Conservation (phyloP, 2,329 filamentous ascomycete genomes). For the Colletotrichum shisoi region DNA sequence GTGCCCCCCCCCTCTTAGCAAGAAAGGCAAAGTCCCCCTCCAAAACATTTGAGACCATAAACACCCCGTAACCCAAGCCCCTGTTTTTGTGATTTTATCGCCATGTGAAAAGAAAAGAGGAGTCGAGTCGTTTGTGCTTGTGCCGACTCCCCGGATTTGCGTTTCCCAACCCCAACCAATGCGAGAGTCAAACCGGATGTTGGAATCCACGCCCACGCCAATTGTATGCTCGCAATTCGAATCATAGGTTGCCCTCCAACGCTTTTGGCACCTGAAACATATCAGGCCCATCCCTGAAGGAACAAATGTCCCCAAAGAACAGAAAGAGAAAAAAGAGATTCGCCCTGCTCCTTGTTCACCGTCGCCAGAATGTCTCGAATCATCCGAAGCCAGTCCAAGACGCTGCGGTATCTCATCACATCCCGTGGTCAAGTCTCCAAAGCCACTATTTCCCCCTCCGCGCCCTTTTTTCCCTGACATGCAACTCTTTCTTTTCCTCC, state of each 20-base stretch:
- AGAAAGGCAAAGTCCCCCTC: conserved; percentile 11
- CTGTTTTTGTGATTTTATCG: conserved; percentile 39
- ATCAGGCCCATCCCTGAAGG: conserved; percentile 31
- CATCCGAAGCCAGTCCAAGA: conserved; percentile 32
- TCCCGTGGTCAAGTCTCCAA: conserved; percentile 16
- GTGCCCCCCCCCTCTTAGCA: conserved; percentile 7
- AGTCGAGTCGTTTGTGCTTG: conserved; percentile 28
- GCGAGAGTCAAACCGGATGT: conserved; percentile 38
- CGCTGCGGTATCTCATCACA: conserved; percentile 30
- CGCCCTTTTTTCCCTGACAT: conserved; percentile 30
- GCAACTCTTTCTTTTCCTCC: conserved; percentile 27
- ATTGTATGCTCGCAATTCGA: conserved; percentile 39
- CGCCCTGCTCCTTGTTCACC: conserved; percentile 37
- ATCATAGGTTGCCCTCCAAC: conserved; percentile 37
- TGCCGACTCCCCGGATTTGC: conserved; percentile 37
- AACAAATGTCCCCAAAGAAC: conserved; percentile 26
- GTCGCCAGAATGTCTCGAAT: conserved; percentile 29
- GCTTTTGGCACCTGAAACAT: conserved; percentile 35
- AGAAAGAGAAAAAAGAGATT: conserved; percentile 4
- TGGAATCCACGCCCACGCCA: conserved; percentile 37
- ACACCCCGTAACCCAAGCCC: conserved; percentile 34
- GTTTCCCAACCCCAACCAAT: conserved; percentile 36
- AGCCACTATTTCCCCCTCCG: conserved; percentile 24
- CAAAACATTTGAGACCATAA: conserved; percentile 11
- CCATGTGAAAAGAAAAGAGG: conserved; percentile 30